phyloP scores from a whole-genome alignment of 257 asterid species.

The Solanum ossicruentum region DNA sequence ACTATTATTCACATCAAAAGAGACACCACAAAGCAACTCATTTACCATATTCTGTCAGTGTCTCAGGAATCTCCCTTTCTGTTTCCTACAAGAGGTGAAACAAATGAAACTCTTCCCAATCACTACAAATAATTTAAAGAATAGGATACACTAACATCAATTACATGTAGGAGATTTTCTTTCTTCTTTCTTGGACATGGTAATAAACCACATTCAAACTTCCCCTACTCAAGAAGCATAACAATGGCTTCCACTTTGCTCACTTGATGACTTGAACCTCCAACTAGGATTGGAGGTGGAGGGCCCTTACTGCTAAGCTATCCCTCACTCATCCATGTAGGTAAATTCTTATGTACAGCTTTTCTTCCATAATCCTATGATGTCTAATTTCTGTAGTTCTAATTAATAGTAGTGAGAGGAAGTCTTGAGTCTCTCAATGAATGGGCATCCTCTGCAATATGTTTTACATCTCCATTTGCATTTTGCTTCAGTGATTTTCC shows the following conservation, averaged over 20 bases:
- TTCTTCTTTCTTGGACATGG: background rate
- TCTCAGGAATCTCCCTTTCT: background rate
- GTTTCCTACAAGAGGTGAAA: background rate
- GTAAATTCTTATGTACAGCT: constrained; percentile 9
- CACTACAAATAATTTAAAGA: background rate
- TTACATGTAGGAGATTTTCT: background rate
- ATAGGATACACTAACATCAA: background rate
- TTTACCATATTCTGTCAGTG: background rate
- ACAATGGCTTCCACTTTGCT: background rate
- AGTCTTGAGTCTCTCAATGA: constrained; percentile 59
- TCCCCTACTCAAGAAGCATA: background rate
- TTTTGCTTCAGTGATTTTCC: constrained; percentile 49
- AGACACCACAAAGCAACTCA: background rate
- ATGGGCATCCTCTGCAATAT: constrained; percentile 39
- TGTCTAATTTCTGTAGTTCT: background rate
- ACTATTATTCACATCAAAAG: background rate
- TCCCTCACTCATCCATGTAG: background rate
- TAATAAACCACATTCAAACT: background rate
- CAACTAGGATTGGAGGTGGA: background rate
- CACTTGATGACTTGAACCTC: background rate
- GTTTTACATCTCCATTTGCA: constrained; percentile 69
- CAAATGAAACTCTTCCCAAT: background rate
- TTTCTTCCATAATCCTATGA: background rate
- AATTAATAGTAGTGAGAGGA: constrained; percentile 76
- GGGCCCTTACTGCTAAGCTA: background rate